A percentile compares a stretch with the other conserved stretches of the same genome.
Evolutionary conservation across 352 stramenopile genomes (phyloP).

Genomic region (Peronospora destructor): DNA sequence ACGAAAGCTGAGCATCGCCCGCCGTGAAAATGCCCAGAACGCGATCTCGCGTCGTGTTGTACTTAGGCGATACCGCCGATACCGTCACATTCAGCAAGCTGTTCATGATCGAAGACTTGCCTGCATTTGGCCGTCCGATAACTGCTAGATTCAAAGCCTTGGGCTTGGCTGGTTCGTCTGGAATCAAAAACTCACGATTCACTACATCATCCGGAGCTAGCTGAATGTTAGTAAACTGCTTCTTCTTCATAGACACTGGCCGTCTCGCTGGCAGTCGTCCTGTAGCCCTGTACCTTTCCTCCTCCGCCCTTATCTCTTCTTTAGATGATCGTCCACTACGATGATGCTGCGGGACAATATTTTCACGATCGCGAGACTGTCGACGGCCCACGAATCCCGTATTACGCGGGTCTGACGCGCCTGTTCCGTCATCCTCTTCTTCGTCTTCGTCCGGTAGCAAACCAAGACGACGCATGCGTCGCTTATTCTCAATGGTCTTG

Average conservation of each 20-base stretch:
- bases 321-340: conserved; percentile 15
- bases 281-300: conserved; percentile 11
- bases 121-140: conserved; percentile 80
- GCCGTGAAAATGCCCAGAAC: conserved; percentile 75
- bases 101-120: conserved; percentile 86
- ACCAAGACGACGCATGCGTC: conserved; percentile 50
- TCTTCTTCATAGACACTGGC: conserved; percentile 43
- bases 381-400: conserved; percentile 20
- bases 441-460: conserved; percentile 44
- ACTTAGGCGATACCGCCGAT: conserved; percentile 82
- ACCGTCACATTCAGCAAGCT: conserved; percentile 68
- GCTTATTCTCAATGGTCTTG: conserved; percentile 52
- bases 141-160: conserved; percentile 71
- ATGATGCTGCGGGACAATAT: conserved; percentile 15
- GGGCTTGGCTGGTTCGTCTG: conserved; percentile 59
- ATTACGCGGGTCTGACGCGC: conserved; percentile 20
- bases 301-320: conserved; percentile 16
- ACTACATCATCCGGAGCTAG: conserved; percentile 55
- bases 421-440: conserved; percentile 14
- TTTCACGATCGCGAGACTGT: conserved; percentile 6
- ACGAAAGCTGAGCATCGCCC: conserved; percentile 66
- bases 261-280: conserved; percentile 27
- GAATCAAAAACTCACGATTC: conserved; percentile 65
- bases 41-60: conserved; percentile 81
- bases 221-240: conserved; percentile 66